These are phyloP conservation scores for Fusarium papillatum DNA, from an alignment of 2,329 filamentous ascomycete genomes.

Conservation along the genomic window DNA sequence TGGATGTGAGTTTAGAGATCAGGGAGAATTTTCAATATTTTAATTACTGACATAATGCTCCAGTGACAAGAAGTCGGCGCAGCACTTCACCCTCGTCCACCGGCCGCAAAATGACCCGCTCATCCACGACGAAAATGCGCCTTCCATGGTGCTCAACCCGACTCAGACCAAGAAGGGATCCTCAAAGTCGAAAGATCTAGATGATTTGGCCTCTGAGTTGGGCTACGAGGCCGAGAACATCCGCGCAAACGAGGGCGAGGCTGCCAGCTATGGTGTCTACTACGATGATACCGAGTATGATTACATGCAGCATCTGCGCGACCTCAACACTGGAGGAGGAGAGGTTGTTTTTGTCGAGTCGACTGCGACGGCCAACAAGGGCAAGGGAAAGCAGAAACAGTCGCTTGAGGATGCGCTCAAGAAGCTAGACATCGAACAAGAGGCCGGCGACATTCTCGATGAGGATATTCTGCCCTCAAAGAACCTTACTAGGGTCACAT, in stretches of 20 bases:
- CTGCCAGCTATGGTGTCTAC: slow-evolving; percentile 93
- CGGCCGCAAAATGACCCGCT: slow-evolving; percentile 97
- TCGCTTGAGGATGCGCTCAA: slow-evolving; percentile 87
- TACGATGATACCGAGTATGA: slow-evolving; percentile 97
- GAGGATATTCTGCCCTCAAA: slow-evolving; percentile 84
- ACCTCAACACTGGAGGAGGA: slow-evolving; percentile 81
- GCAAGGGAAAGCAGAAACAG: slow-evolving; percentile 81
- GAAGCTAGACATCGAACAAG: slow-evolving; percentile 69
- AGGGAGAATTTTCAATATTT: neutral
- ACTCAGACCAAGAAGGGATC: slow-evolving; percentile 58
- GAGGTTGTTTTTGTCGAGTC: slow-evolving; percentile 88
- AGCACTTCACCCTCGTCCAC: slow-evolving; percentile 94
- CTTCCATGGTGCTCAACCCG: slow-evolving; percentile 91
- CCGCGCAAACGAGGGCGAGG: slow-evolving; percentile 94
- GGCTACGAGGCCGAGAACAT: slow-evolving; percentile 75
- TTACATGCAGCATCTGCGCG: slow-evolving; percentile 99
- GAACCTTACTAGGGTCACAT: slow-evolving; percentile 81
- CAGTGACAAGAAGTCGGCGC: slow-evolving; percentile 89
- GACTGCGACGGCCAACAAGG: slow-evolving; percentile 72
- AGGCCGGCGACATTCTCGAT: slow-evolving; percentile 72
- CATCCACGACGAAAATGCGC: slow-evolving; percentile 91
- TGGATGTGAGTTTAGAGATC: slow-evolving; percentile 67
- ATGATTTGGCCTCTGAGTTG: slow-evolving; percentile 83
- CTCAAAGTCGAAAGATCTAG: slow-evolving; percentile 73
- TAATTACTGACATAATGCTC: slow-evolving; percentile 19